Base-by-base conservation (phyloP, 208 protist genomes). In the Wallacemonas sp. region DNA sequence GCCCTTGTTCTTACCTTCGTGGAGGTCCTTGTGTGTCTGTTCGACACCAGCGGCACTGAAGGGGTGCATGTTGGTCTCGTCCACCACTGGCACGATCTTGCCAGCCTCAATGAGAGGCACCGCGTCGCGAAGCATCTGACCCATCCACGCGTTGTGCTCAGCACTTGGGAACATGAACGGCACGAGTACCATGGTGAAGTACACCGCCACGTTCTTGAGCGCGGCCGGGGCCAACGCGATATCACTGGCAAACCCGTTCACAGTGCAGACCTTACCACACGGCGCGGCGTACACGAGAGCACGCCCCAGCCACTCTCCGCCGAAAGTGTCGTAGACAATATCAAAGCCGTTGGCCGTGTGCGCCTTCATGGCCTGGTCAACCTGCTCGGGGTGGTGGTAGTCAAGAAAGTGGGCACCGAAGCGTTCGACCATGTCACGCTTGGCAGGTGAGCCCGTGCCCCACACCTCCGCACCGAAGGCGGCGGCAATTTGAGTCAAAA, bases 251-350 rank as follows among this genome's bases (percentile, higher is more conserved):
- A 66, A 66, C n/a, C 61, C 61, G 30, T 27, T 66, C 19, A 51
- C 33, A 5, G 45, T 60, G 47, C 19, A 36, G 42, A 68, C 46
- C 5, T 68, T 9, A 14, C 63, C 63, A 31, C 27, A 38, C 45
- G 49, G 49, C 5, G 63, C 63, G 22, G 27, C 63, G 24, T 44
- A 27, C 1, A 3, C 22, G 0, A 68, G 17, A 19, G 27, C 15
- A 14, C 41, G 45, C 11, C 3, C 19, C 17, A 68, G 24, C 38
- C 34, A 46, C 38, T 56, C 63, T 11, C 19, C 63, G 19, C 63
- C 63, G 41, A 49, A 56, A 19, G 63, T 61, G 45, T 68, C 63
- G 41, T 49, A 68, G 27, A 68, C 38, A 22, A 68, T 49, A 49
- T 68, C 63, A 21, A 68, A 68, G 47, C 63, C 63, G 15, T n/a